A percentile compares a stretch with the other conserved stretches of the same genome.
phyloP scores from a whole-genome alignment of 176 grass and related monocot species.

The Musa schizocarpa region DNA sequence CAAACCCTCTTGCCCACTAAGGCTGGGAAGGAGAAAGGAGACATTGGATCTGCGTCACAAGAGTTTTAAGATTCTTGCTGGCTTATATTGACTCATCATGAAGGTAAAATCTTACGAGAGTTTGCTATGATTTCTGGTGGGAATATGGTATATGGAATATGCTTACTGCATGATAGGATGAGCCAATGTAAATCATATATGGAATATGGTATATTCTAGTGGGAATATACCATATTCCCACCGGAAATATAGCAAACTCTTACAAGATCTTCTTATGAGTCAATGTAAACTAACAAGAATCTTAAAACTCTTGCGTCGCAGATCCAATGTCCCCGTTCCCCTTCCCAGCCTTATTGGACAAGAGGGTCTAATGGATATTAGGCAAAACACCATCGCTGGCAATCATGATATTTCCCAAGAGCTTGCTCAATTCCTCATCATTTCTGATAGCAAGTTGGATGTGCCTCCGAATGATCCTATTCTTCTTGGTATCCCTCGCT shows the following conservation, averaged over 20 bases:
- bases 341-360: conserved; percentile 26
- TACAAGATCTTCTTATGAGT: background rate
- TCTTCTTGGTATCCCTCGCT: conserved; percentile 7
- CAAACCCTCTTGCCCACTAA: conserved; percentile 27
- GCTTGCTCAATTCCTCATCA: conserved; percentile 31
- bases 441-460: conserved; percentile 11
- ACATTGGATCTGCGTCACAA: conserved; percentile 4
- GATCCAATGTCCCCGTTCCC: conserved; percentile 5
- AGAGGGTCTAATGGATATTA: conserved; percentile 30
- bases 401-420: conserved; percentile 31
- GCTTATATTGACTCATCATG: background rate
- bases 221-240: background rate
- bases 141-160: background rate
- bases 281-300: background rate
- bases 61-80: background rate
- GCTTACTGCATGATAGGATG: too few relatives aligned
- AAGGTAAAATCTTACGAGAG: background rate
- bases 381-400: conserved; percentile 32
- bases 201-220: too few relatives aligned
- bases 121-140: background rate
- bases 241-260: background rate
- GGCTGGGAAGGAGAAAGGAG: conserved; percentile 4
- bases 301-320: conserved; percentile 11
- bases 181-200: too few relatives aligned
- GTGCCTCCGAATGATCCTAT: background rate